Evolutionary conservation across 2,329 filamentous ascomycete species (phyloP).

Genomic region (Paraphaeosphaeria minitans): DNA sequence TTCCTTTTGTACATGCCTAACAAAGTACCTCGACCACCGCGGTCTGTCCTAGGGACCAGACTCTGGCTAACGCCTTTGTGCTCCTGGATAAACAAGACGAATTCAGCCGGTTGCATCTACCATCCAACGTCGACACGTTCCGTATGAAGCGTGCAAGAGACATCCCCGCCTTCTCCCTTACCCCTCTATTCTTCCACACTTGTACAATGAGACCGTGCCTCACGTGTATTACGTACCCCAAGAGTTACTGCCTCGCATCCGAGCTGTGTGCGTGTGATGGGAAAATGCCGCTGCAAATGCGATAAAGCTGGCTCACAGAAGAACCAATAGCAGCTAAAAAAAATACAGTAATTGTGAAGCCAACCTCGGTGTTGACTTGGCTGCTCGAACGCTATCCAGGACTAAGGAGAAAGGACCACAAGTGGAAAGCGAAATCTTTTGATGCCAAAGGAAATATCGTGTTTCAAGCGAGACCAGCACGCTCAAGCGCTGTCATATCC

Average conservation of each 20-base stretch:
- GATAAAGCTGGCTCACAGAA: slow-evolving; percentile 27
- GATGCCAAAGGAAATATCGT: slow-evolving; percentile 25
- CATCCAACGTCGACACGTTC: slow-evolving; percentile 10
- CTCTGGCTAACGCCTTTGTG: slow-evolving; percentile 8
- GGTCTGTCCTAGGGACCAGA: not conserved
- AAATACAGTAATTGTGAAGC: slow-evolving; percentile 38
- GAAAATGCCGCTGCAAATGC: slow-evolving; percentile 44
- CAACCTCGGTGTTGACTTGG: slow-evolving; percentile 18
- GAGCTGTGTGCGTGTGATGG: slow-evolving; percentile 17
- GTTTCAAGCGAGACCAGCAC: slow-evolving; percentile 19
- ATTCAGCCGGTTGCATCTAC: not conserved
- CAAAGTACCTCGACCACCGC: not conserved
- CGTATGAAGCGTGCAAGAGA: slow-evolving; percentile 1
- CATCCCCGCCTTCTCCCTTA: not conserved
- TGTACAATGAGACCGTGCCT: slow-evolving; percentile 17
- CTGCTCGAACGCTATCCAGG: slow-evolving; percentile 43
- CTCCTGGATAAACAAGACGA: slow-evolving; percentile 11
- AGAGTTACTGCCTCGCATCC: slow-evolving; percentile 2
- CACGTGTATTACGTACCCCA: slow-evolving; percentile 10
- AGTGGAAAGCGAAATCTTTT: slow-evolving; percentile 32
- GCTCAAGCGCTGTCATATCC: slow-evolving; percentile 22
- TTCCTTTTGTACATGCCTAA: slow-evolving; percentile 26
- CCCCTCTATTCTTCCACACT: slow-evolving; percentile 22
- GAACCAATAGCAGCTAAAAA: slow-evolving; percentile 34
- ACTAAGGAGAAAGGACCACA: slow-evolving; percentile 26